Base-by-base conservation (phyloP, 768 basidiomycete genomes). In the Naganishia vishniacii region DNA sequence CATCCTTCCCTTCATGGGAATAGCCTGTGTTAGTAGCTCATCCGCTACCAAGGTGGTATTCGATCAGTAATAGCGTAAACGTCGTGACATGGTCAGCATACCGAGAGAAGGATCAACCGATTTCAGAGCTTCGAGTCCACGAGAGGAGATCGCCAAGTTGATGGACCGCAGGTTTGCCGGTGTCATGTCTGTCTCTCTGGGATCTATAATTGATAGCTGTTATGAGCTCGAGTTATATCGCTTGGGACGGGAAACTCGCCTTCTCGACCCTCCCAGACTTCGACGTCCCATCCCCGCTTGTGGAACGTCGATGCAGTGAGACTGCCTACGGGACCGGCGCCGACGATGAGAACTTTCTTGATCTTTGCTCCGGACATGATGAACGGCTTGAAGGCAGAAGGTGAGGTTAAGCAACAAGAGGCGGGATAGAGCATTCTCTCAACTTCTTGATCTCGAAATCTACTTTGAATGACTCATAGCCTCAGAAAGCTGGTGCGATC, bases 1-100 rank as follows among this genome's bases (percentile, higher is more conserved):
- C 91, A 97, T 94, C 56, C 94, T 83, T 46, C 91, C 93, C 70
- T 83, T 85, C 91, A 98, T 93, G 69, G 92, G 92, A 78, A 97
- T 92, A 42, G 86, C 87, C 31, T 84, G 81, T 69, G 85, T 79
- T 70, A 94, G 77, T 72, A 93, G 87, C 66, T 85, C 81, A 60
- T 84, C 81, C 26, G 88, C 84, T 67, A 84, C 16, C n/a, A n/a
- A n/a, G n/a, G n/a, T n/a, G n/a, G n/a, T n/a, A n/a, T n/a, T n/a
- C n/a, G n/a, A n/a, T n/a, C n/a, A n/a, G n/a, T n/a, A n/a, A n/a
- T n/a, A n/a, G n/a, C n/a, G n/a, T n/a, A n/a, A n/a, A n/a, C n/a
- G n/a, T n/a, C n/a, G n/a, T n/a, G n/a, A n/a, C n/a, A n/a, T n/a
- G n/a, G n/a, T n/a, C n/a, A 3, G 40, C 53, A 16, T 26, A 56